Base-by-base conservation (phyloP, 1,139 yeast genomes). In the Sugiyamaella xylanicola region DNA sequence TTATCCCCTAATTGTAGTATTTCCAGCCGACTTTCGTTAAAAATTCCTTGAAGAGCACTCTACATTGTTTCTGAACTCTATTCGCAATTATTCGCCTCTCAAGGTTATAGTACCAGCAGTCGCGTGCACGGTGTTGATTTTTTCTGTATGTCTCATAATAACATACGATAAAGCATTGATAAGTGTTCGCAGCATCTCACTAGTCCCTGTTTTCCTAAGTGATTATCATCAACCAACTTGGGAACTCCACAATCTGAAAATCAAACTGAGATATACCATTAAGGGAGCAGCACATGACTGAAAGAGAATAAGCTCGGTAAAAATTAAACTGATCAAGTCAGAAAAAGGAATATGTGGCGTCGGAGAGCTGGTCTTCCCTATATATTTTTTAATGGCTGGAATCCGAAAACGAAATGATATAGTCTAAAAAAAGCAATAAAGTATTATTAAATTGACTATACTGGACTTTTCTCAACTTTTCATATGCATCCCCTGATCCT, bases 111-210 rank as follows among this genome's bases (percentile, higher is more conserved):
- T 27, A 44, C 9, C 32, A 9, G 22, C 39, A 5, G 13, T 32
- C 4, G 37, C 15, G 49, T 21, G 42, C 39, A 46, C 49, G 49
- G 29, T 46, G 36, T 32, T 2, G 29, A 46, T 46, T 46, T 9
- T 46, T 17, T 36, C 49, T 46, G 49, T 46, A 36, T 29, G 49
- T 46, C 42, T 46, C 42, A 46, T 46, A 46, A 46, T 36, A 20
- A 46, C 42, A 44, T 44, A 44, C 48, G 48, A 44, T 44, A 44
- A 44, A 44, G 39, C 21, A 35, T 29, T 44, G 48, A 44, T 29
- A 29, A n/a, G 20, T 44, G 16, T 43, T 7, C 17, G 8, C 27
- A 21, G 9, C 16, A 9, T 32, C 22, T 11, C 2, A 3, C 16
- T 11, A 5, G 27, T 4, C 20, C 2, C 41, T 5, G 19, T 11